Base-by-base conservation (phyloP, 1,139 yeast genomes). In the Yamadazyma sp. region DNA sequence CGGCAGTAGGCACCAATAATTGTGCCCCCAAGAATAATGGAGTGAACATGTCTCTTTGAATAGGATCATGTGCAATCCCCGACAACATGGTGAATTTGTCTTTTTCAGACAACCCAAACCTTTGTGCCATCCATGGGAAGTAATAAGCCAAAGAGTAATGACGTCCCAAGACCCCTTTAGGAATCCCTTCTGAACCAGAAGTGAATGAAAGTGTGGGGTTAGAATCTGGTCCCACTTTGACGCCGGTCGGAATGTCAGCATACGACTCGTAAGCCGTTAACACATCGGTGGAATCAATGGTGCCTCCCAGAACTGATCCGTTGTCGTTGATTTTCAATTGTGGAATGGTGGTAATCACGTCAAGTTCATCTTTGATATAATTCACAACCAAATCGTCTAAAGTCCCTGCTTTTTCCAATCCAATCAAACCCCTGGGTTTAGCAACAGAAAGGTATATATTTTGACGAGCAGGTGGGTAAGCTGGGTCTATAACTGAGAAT, bases 31-130 rank as follows among this genome's bases (percentile, higher is more conserved):
- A 73, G 64, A 92, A 92, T 46, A 92, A 75, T 22, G 99, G 99
- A 2, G 99, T 94, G 64, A 92, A 92, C 85, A 92, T 94, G 62
- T 92, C 99, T 73, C 99, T 84, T 69, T 92, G 99, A 47, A 92
- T 92, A 12, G 99, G 99, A 65, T 92, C 99, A 60, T 92, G 99
- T 0, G 99, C 99, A 61, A 92, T 92, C 58, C 99, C 99, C 20
- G 96, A 87, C 45, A 92, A 77, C 99, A 92, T 92, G 17, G 99
- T 94, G 68, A 92, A 92, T 58, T 75, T 84, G 64, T 94, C 98
- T 32, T 82, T 76, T 43, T 79, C 86, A 26, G 86, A 77, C 36
- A 92, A 75, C 32, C 82, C 79, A 57, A 94, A 92, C 39, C 83
- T 77, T 59, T 87, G 65, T 14, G 97, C 76, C 99, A 92, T 92